Percentiles rank a stretch among this genome's conserved stretches.
Conservation (phyloP, 257 asterid species). For the Plectranthus barbatus region DNA sequence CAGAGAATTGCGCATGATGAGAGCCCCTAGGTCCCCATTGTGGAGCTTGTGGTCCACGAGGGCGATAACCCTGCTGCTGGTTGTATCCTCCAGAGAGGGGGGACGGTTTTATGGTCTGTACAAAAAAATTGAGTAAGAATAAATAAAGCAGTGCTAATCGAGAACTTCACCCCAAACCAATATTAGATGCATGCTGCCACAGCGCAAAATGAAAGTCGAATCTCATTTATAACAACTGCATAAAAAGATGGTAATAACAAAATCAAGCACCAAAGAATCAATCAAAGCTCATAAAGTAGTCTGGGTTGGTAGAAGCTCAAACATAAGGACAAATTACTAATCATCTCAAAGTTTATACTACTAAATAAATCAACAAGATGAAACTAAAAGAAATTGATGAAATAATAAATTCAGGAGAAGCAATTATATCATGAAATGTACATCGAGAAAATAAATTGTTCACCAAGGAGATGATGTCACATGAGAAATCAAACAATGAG, state of each 20-base stretch:
- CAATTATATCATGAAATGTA: neutral
- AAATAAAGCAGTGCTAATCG: neutral
- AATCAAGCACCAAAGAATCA: neutral
- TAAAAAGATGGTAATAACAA: neutral
- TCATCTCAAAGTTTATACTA: neutral
- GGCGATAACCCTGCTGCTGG: constrained; percentile 74
- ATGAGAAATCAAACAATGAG: neutral
- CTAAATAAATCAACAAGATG: neutral
- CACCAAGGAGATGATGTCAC: neutral
- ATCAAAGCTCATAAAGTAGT: neutral
- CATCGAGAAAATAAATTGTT: neutral
- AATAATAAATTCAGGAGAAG: neutral
- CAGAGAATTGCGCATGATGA: constrained; percentile 52
- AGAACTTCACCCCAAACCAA: neutral
- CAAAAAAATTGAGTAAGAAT: constrained; percentile 10
- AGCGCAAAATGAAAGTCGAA: neutral
- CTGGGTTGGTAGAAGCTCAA: neutral
- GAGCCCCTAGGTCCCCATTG: constrained; percentile 89
- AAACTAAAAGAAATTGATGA: neutral
- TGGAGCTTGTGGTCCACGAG: constrained; percentile 69
- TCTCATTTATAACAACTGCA: neutral
- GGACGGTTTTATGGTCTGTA: constrained; percentile 61
- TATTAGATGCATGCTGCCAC: neutral
- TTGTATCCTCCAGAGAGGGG: constrained; percentile 64
- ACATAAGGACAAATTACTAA: neutral